Evolutionary conservation across 805 yeast genomes (phyloP).

Genomic region (Yarrowia deformans): DNA sequence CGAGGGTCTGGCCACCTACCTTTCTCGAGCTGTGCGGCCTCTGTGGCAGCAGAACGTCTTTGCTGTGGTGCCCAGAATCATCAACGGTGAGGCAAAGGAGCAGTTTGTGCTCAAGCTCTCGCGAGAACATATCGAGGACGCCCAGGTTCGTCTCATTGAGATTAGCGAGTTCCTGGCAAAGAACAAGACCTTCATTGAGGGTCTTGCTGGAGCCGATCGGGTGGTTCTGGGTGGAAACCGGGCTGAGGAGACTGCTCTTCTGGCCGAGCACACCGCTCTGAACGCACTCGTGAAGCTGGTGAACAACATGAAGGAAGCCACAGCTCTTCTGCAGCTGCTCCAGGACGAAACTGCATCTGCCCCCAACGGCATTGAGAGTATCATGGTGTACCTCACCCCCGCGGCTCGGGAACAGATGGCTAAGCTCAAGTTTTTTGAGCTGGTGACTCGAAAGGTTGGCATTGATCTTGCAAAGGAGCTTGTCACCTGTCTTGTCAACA

Average conservation of each 20-base stretch:
- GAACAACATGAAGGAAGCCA: constrained; percentile 82
- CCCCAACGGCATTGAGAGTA: constrained; percentile 62
- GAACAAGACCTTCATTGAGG: constrained; percentile 57
- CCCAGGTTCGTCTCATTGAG: constrained; percentile 49
- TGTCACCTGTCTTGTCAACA: constrained; percentile 85
- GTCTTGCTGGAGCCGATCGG: constrained; percentile 51
- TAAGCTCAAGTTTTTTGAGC: constrained; percentile 71
- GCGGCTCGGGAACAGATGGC: constrained; percentile 74
- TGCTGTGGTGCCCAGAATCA: constrained; percentile 35
- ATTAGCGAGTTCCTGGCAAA: constrained; percentile 52
- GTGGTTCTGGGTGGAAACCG: constrained; percentile 45
- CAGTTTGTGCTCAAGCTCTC: constrained; percentile 46
- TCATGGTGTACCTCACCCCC: constrained; percentile 70
- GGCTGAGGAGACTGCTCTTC: constrained; percentile 52
- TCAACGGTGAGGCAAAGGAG: constrained; percentile 40
- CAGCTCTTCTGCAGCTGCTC: constrained; percentile 83
- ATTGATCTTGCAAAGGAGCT: constrained; percentile 80
- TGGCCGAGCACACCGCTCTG: constrained; percentile 91
- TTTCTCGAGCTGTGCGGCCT: constrained; percentile 78
- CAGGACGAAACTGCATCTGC: constrained; percentile 65
- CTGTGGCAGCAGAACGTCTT: constrained; percentile 82
- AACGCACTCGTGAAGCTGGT: constrained; percentile 77
- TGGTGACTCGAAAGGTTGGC: constrained; percentile 74
- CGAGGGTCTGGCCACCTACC: constrained; percentile 81
- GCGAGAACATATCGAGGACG: constrained; percentile 44